A percentile compares a stretch with the other conserved stretches of the same genome.
phyloP scores from a whole-genome alignment of 352 stramenopile species.

The Globisporangium nodosum region DNA sequence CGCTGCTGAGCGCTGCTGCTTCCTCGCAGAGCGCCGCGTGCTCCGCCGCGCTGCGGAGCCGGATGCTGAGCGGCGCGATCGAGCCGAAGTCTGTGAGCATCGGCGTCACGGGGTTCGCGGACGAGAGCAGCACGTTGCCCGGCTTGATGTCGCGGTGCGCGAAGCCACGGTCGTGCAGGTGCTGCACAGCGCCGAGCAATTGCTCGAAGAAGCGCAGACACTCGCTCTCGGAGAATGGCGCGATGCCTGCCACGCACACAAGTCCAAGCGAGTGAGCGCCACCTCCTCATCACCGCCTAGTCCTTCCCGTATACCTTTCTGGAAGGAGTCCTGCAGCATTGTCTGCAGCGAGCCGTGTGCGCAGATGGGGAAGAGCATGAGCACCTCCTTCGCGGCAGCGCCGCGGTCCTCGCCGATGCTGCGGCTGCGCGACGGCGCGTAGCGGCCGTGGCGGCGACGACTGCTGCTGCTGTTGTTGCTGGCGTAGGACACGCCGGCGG shows the following conservation, averaged over 20 bases:
- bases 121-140: constrained; percentile 58
- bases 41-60: constrained; percentile 28
- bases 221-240: constrained; percentile 39
- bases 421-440: neutral
- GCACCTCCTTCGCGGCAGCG: constrained; percentile 35
- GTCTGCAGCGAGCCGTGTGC: constrained; percentile 52
- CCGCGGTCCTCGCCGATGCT: neutral
- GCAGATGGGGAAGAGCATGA: constrained; percentile 60
- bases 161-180: constrained; percentile 50
- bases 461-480: neutral
- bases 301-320: constrained; percentile 16
- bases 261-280: neutral
- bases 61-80: constrained; percentile 28
- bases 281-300: neutral
- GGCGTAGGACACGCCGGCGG: neutral
- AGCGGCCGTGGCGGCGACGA: too few relatives aligned
- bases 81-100: constrained; percentile 82
- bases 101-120: constrained; percentile 28
- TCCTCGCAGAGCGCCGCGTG: constrained; percentile 70
- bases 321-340: constrained; percentile 28
- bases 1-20: constrained; percentile 77
- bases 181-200: constrained; percentile 46
- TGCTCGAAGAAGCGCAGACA: constrained; percentile 46
- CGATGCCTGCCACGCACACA: neutral
- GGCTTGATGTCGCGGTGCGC: constrained; percentile 80